Evolutionary conservation across 225 moss, liverwort and hornwort genomes (phyloP), one percentile per base, ranked within the genome.

Genomic region (Bryum argenteum): DNA sequence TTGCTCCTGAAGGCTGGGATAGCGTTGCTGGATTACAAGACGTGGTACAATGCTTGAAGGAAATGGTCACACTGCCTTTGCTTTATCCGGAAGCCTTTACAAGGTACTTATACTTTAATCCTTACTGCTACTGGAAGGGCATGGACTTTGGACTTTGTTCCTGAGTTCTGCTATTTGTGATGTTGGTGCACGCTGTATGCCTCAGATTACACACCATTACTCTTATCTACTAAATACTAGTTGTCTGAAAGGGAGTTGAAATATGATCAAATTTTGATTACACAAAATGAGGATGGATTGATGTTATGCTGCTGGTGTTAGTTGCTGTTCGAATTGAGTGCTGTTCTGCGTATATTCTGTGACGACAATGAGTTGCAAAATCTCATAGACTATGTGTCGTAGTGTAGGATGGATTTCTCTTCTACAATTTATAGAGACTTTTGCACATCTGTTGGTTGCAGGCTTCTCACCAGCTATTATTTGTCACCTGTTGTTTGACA

Each of bases 21-120:
- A 88, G 90, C 40, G 88, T 92, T 60, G 92, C 90, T 48, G 92
- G 92, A 61, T 80, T 92, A 58, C 84, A 88, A 76, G 82, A 90
- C 69, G 92, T 92, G 60, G 86, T 92, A 55, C 88, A 83, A 62
- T 92, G 88, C 72, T 71, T 92, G 10, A 92, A 92, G 65, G 92
- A 92, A 72, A 88, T 90, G 85, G 90, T 92, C 24, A 92, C 88
- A 47, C 66, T 92, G 47, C 92, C 92, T 50, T 75, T 92, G 43
- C 86, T 90, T 5, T 92, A 92, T 78, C 92, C 92, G 63, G 86
- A 87, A 63, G 82, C 86, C 63, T 92, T 86, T 60, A 74, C 73
- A 53, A 88, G 88, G 88, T 88, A 5, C 33, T 74, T 57, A 58
- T 63, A 42, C 17, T 17, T 10, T 9, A 7, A 19, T 8, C 58